phyloP scores from a whole-genome alignment of 805 yeast genomes.

The Alloascoidea africana region DNA sequence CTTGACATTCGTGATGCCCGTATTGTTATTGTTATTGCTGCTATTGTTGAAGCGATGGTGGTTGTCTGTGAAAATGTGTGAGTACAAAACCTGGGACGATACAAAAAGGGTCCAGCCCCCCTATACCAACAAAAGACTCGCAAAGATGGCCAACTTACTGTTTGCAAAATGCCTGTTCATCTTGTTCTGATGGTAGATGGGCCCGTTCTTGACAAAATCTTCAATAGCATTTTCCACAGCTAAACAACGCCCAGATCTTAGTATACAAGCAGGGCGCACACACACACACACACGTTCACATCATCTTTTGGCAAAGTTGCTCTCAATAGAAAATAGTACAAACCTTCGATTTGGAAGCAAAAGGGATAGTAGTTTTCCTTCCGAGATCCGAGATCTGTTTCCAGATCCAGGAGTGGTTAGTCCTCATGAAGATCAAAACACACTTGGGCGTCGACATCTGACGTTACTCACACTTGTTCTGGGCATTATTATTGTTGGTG shows the following conservation, averaged over 20 bases:
- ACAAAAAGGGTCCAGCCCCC: neutral
- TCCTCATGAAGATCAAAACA: neutral
- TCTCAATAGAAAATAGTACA: neutral
- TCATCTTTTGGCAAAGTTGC: neutral
- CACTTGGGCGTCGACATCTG: too few species aligned
- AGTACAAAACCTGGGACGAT: neutral
- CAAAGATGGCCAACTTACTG: neutral
- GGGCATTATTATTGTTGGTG: too few species aligned
- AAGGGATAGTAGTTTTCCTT: neutral
- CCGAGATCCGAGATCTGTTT: neutral
- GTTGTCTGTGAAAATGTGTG: neutral
- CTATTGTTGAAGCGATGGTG: neutral
- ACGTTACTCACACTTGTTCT: too few species aligned
- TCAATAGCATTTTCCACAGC: neutral
- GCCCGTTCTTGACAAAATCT: neutral
- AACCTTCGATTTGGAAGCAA: neutral
- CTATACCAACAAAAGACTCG: neutral
- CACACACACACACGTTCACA: neutral
- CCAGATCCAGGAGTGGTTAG: neutral
- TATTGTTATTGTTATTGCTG: neutral
- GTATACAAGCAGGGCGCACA: too few species aligned
- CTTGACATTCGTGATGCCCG: neutral
- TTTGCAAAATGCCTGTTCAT: neutral
- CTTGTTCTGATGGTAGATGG: neutral
- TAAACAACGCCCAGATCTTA: neutral